Base-by-base conservation (phyloP, 768 basidiomycete species). In the Strobilomyces echinocephalus region DNA sequence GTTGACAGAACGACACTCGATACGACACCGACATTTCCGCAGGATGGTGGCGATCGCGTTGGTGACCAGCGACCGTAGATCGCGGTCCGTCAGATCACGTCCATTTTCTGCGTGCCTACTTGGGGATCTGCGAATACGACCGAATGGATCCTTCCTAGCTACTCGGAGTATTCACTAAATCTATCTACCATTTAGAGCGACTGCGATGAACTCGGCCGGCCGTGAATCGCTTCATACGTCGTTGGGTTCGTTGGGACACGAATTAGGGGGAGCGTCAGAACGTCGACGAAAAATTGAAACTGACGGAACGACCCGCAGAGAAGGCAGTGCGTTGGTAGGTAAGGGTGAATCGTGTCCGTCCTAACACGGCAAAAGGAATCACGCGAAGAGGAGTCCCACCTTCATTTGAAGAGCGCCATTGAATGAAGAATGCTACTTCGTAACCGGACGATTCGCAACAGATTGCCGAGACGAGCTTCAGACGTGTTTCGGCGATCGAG, bases 361-460 rank as follows among this genome's bases (percentile, higher is more conserved):
- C 34, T 12, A 28, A 44, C 21, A 20, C 18, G 40, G n/a, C 7
- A 52, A 28, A 35, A 49, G 34, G 34, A 51, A 49, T 51, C 54
- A 39, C 49, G 36, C 20, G 40, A 20, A 48, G 15, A 14, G n/a
- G 18, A 21, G 20, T 48, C 54, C 31, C 53, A 56, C 54, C 41
- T 26, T 45, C 26, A 50, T 50, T n/a, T 49, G 20, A 38, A 35
- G 35, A 40, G 44, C 26, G 20, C 46, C 10, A 30, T 30, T 30
- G 30, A 30, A 30, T 30, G 30, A 24, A 42, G 9, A 36, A 26
- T 5, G 36, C 5, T 35, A 35, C 33, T 16, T 38, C 48, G 39
- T 34, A 33, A 39, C 36, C 26, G 38, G 21, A 14, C 26, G 54
- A 50, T 50, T 59, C 53, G 53, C 49, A 44, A 35, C n/a, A 20